phyloP scores from a whole-genome alignment of 2,329 filamentous ascomycete genomes.

The Bertia moriformis region DNA sequence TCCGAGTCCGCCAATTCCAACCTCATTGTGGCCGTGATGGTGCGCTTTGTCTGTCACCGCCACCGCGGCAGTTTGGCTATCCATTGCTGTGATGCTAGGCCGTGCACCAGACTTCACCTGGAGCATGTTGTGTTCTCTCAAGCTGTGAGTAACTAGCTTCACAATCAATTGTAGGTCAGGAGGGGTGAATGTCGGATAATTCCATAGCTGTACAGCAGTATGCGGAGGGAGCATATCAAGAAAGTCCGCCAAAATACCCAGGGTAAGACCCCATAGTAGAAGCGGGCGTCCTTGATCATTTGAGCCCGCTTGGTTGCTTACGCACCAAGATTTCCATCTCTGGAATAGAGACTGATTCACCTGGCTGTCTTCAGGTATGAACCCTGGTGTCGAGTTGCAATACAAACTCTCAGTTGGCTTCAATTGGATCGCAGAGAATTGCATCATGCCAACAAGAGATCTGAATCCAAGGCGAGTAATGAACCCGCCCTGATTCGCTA shows the following conservation, averaged over 20 bases:
- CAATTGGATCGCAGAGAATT: constrained; percentile 50
- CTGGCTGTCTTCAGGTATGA: constrained; percentile 18
- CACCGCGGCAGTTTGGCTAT: constrained; percentile 10
- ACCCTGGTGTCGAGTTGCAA: constrained; percentile 23
- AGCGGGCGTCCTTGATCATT: constrained; percentile 27
- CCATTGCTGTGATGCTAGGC: constrained; percentile 9
- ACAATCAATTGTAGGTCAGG: constrained; percentile 44
- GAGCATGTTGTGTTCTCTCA: constrained; percentile 32
- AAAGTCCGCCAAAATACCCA: constrained; percentile 54
- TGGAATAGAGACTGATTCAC: constrained; percentile 22
- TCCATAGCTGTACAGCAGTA: constrained; percentile 45
- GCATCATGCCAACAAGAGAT: constrained; percentile 47
- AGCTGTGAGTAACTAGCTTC: constrained; percentile 40
- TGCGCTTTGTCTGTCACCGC: constrained; percentile 1
- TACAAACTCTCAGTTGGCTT: constrained; percentile 45
- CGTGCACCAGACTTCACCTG: constrained; percentile 10
- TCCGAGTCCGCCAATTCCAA: background rate
- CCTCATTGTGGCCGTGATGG: background rate
- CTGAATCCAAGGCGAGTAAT: constrained; percentile 37
- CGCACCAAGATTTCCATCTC: constrained; percentile 5
- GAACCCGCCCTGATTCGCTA: constrained; percentile 37
- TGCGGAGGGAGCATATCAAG: constrained; percentile 52
- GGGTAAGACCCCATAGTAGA: constrained; percentile 53
- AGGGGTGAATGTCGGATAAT: constrained; percentile 53
- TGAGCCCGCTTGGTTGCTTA: background rate